A percentile compares a stretch with the other conserved stretches of the same genome.
These are phyloP conservation scores for Thamnidium elegans DNA, from an alignment of 192 early-diverging fungal genomes.

Conservation along the genomic window DNA sequence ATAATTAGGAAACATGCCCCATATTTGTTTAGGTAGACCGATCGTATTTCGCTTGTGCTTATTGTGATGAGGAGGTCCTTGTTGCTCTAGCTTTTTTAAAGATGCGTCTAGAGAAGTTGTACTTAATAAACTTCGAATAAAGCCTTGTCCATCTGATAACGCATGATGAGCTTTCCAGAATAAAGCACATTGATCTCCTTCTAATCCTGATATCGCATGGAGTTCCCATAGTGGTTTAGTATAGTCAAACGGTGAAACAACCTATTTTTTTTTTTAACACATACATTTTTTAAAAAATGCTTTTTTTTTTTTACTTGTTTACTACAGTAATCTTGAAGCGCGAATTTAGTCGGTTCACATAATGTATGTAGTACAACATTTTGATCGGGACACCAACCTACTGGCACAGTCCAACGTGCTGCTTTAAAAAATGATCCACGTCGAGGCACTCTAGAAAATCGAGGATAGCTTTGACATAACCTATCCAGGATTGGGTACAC, in stretches of 20 bases:
- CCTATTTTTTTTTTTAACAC: neutral
- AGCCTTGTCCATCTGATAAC: conserved; percentile 34
- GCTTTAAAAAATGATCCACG: conserved; percentile 2
- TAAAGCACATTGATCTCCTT: conserved; percentile 21
- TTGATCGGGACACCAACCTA: neutral
- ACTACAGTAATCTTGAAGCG: conserved; percentile 21
- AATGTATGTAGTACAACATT: conserved; percentile 12
- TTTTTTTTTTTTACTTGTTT: neutral
- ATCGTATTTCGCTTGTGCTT: neutral
- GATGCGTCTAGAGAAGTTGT: conserved; percentile 17
- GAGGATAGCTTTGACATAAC: conserved; percentile 18
- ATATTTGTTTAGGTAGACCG: neutral
- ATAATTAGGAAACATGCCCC: neutral
- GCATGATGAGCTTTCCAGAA: conserved; percentile 39
- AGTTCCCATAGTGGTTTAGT: conserved; percentile 28
- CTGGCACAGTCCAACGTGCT: neutral
- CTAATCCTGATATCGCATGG: conserved; percentile 26
- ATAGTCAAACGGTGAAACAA: conserved; percentile 22
- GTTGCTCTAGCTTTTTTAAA: conserved; percentile 8
- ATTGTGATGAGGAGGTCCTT: neutral
- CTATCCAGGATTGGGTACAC: conserved; percentile 12
- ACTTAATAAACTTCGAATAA: conserved; percentile 16
- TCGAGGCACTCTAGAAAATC: conserved; percentile 11
- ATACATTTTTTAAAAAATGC: neutral
- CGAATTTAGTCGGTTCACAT: conserved; percentile 11